A percentile compares a stretch with the other conserved stretches of the same genome.
Conservation (phyloP, 1,139 yeast species). For the Diutina rugosa region DNA sequence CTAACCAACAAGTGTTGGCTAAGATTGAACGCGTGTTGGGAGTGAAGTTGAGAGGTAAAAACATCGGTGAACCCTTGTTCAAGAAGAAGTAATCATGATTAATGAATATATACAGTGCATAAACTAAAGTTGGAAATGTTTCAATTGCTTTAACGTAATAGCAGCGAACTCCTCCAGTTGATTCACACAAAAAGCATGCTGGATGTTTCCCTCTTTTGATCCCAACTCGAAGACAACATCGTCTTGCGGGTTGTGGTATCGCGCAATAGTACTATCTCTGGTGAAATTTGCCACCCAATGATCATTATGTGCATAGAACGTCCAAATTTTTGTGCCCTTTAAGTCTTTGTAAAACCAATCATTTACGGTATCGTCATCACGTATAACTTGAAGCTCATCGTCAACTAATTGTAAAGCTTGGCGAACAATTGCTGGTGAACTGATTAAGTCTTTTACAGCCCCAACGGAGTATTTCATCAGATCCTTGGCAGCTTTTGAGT, state of each 20-base stretch:
- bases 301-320: constrained; percentile 41
- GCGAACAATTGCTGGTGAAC: constrained; percentile 25
- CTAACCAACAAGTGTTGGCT: constrained; percentile 87
- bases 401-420: constrained; percentile 44
- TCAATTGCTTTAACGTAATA: constrained; percentile 14
- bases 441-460: constrained; percentile 30
- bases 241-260: constrained; percentile 18
- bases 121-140: neutral
- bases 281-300: constrained; percentile 49
- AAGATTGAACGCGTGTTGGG: constrained; percentile 93
- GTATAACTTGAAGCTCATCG: constrained; percentile 42
- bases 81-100: constrained; percentile 43
- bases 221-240: constrained; percentile 22
- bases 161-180: constrained; percentile 39
- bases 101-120: neutral
- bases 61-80: constrained; percentile 83
- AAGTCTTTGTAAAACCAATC: constrained; percentile 33
- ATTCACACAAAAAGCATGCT: constrained; percentile 46
- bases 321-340: constrained; percentile 27
- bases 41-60: constrained; percentile 90
- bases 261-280: constrained; percentile 23
- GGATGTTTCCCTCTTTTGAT: constrained; percentile 17
- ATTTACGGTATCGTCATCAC: constrained; percentile 26
- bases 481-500: neutral
- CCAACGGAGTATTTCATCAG: constrained; percentile 22